phyloP scores from a whole-genome alignment of 225 moss, liverwort and hornwort genomes.

The Sphagnum contortum region DNA sequence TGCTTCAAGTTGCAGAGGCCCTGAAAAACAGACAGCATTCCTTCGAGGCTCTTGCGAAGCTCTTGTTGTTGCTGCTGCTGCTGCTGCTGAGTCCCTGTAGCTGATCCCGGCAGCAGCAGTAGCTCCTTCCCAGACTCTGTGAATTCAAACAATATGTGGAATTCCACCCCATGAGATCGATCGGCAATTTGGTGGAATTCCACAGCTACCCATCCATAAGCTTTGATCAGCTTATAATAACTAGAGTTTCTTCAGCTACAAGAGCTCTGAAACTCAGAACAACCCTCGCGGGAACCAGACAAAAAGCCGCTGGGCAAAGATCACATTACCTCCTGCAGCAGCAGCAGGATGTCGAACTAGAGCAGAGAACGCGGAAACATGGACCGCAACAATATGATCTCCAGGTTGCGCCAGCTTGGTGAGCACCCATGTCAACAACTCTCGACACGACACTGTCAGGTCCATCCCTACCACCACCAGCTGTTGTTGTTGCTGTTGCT shows the following conservation, averaged over 20 bases:
- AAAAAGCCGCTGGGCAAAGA: too few species aligned
- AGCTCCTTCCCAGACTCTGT: too few species aligned
- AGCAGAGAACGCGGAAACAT: slow-evolving; percentile 17
- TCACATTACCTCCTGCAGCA: too few species aligned
- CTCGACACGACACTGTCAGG: slow-evolving; percentile 32
- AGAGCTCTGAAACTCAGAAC: too few species aligned
- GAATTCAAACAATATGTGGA: too few species aligned
- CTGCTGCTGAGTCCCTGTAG: not conserved
- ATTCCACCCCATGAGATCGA: too few species aligned
- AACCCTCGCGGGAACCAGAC: too few species aligned
- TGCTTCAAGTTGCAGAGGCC: slow-evolving; percentile 54
- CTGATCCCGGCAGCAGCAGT: slow-evolving; percentile 12
- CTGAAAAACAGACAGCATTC: slow-evolving; percentile 52
- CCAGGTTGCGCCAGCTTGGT: slow-evolving; percentile 53
- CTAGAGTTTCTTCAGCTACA: too few species aligned
- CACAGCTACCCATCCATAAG: too few species aligned
- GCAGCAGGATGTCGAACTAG: not conserved
- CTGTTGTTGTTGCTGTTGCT: too few species aligned
- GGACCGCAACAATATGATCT: slow-evolving; percentile 44
- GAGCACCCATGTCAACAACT: slow-evolving; percentile 56
- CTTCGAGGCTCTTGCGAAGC: slow-evolving; percentile 31
- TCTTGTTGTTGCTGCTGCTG: slow-evolving; percentile 11
- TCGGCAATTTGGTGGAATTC: too few species aligned
- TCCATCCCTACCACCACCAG: slow-evolving; percentile 44
- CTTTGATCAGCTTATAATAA: too few species aligned